phyloP scores from a whole-genome alignment of 805 yeast genomes.

The Cyberlindnera petersonii region DNA sequence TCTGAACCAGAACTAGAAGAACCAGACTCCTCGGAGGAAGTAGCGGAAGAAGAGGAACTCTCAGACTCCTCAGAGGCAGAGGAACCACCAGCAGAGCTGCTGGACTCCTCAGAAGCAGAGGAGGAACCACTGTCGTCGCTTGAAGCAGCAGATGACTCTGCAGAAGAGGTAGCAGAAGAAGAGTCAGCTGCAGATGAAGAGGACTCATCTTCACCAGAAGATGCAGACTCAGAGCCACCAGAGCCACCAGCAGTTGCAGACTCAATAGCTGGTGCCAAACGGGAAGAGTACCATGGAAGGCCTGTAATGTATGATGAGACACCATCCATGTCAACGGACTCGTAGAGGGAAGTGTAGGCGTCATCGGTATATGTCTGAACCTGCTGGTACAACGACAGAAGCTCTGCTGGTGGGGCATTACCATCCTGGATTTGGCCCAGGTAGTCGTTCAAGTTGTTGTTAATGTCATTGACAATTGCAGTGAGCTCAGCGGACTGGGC shows the following conservation, averaged over 20 bases:
- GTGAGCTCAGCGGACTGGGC: constrained; percentile 8
- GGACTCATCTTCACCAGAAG: constrained; percentile 7
- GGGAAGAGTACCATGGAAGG: constrained; percentile 32
- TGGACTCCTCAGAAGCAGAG: constrained; percentile 1
- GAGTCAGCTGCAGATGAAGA: constrained; percentile 7
- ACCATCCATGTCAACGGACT: constrained; percentile 24
- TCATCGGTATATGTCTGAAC: constrained; percentile 32
- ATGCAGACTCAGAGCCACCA: constrained; percentile 6
- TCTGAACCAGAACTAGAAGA: constrained; percentile 1
- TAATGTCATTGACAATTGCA: constrained; percentile 19
- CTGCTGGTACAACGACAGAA: constrained; percentile 28
- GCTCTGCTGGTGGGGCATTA: constrained; percentile 28
- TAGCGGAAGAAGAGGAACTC: neutral
- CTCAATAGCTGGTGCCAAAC: constrained; percentile 17
- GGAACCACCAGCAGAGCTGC: neutral
- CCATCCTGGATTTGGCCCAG: constrained; percentile 18
- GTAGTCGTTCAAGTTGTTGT: constrained; percentile 19
- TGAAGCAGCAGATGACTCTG: constrained; percentile 9
- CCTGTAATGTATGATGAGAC: constrained; percentile 28
- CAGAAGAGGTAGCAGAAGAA: neutral
- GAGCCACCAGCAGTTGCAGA: constrained; percentile 11
- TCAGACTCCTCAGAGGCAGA: neutral
- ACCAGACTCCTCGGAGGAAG: neutral
- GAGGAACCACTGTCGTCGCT: constrained; percentile 11
- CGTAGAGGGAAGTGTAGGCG: constrained; percentile 31